Percentiles rank a stretch among this genome's conserved stretches.
phyloP scores from a whole-genome alignment of 495 filamentous ascomycete species.

The Halenospora varia region DNA sequence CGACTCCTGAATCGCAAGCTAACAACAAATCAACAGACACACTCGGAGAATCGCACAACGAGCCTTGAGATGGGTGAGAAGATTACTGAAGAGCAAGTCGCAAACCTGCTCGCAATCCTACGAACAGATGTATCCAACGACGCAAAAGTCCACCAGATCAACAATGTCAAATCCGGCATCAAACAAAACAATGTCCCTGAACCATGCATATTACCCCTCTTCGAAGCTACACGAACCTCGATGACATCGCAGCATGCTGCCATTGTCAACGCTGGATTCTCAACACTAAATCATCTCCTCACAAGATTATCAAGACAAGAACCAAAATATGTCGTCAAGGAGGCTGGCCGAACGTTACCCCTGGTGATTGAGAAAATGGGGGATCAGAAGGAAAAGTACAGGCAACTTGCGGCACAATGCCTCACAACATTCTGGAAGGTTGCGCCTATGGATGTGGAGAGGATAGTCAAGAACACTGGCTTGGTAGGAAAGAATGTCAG shows the following conservation, averaged over 20 bases:
- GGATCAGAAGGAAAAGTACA: conserved; percentile 79
- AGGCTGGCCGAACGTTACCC: conserved; percentile 62
- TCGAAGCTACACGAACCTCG: conserved; percentile 66
- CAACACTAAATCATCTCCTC: conserved; percentile 77
- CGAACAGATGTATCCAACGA: conserved; percentile 69
- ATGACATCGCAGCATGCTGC: conserved; percentile 66
- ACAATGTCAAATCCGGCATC: conserved; percentile 74
- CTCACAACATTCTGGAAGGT: conserved; percentile 71
- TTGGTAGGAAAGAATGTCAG: conserved; percentile 75
- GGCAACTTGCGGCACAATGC: conserved; percentile 63
- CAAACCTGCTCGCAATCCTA: conserved; percentile 60
- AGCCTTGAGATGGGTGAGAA: conserved; percentile 42
- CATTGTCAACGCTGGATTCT: conserved; percentile 72
- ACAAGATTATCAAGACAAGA: conserved; percentile 82
- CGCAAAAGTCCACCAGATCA: conserved; percentile 65
- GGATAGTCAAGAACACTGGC: conserved; percentile 69
- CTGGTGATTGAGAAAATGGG: conserved; percentile 80
- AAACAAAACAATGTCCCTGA: conserved; percentile 85
- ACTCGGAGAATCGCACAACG: not conserved
- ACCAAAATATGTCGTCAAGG: conserved; percentile 59
- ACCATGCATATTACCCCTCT: conserved; percentile 61
- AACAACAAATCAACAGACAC: conserved; percentile 11
- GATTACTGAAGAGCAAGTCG: conserved; percentile 60
- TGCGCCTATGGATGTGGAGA: conserved; percentile 68
- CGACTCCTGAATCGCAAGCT: not conserved